These are phyloP conservation scores for Suhomyces taliae DNA, from an alignment of 1,139 yeast species.

Conservation along the genomic window DNA sequence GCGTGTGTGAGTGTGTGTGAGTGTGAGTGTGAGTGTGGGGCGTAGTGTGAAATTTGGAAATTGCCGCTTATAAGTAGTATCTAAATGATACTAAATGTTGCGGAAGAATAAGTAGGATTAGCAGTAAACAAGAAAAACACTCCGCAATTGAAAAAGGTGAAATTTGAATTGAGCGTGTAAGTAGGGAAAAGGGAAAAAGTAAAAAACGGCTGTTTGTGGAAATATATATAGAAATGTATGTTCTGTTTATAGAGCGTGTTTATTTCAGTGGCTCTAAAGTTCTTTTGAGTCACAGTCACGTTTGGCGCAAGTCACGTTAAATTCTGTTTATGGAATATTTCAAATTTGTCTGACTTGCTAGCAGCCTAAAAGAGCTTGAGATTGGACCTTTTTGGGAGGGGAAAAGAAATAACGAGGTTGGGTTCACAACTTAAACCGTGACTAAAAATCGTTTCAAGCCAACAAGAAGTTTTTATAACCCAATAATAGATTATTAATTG, in stretches of 20 bases:
- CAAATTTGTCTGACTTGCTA: slow-evolving; percentile 6
- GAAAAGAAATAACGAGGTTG: background rate
- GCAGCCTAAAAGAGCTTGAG: background rate
- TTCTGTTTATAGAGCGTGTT: background rate
- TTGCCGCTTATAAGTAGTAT: no score
- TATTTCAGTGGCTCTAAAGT: slow-evolving; percentile 5
- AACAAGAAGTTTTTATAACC: no score
- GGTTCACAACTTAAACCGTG: background rate
- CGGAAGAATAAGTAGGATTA: no score
- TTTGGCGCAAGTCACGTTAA: slow-evolving; percentile 7
- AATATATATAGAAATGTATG: no score
- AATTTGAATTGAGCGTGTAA: background rate
- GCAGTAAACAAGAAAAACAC: background rate
- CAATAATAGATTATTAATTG: no score
- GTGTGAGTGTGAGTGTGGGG: background rate
- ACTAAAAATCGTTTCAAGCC: background rate
- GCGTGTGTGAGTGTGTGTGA: background rate
- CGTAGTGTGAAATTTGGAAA: background rate
- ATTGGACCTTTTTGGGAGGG: background rate
- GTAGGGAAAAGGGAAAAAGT: background rate
- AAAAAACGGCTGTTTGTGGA: background rate
- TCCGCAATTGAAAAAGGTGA: background rate
- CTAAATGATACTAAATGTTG: no score
- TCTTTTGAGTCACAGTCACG: slow-evolving; percentile 10
- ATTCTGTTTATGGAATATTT: slow-evolving; percentile 2